phyloP scores from a whole-genome alignment of 192 early-diverging fungal species.

The Coemansia reversa region DNA sequence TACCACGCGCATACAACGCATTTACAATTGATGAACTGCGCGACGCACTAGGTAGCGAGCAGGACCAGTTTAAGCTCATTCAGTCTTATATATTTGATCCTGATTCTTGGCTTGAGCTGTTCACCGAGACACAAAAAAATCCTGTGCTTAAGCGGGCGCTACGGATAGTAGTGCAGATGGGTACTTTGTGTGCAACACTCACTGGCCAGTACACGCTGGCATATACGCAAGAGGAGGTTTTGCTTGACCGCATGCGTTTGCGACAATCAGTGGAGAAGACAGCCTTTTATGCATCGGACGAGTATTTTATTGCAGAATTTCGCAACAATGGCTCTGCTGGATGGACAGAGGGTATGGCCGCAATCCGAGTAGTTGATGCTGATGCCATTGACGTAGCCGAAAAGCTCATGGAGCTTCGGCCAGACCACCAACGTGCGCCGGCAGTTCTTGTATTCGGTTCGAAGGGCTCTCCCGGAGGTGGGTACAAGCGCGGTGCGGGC shows the following conservation, averaged over 20 bases:
- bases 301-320: constrained; percentile 49
- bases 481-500: constrained; percentile 51
- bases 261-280: constrained; percentile 42
- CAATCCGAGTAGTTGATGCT: constrained; percentile 44
- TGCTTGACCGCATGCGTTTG: constrained; percentile 42
- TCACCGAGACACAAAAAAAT: constrained; percentile 43
- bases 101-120: constrained; percentile 40
- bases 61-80: constrained; percentile 44
- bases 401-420: constrained; percentile 42
- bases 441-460: constrained; percentile 49
- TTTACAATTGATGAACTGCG: constrained; percentile 44
- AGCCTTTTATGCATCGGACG: constrained; percentile 41
- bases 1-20: constrained; percentile 46
- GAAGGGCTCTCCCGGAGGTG: constrained; percentile 52
- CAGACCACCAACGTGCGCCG: constrained; percentile 44
- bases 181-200: constrained; percentile 46
- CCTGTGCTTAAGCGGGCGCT: constrained; percentile 46
- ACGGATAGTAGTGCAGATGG: constrained; percentile 53
- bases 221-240: constrained; percentile 44
- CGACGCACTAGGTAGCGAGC: constrained; percentile 39
- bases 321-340: constrained; percentile 53
- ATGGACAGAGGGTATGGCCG: constrained; percentile 51
- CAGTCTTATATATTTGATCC: constrained; percentile 43
- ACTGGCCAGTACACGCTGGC: constrained; percentile 48
- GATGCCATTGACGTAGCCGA: constrained; percentile 40